Conservation (phyloP, 2,329 filamentous ascomycete genomes). For the Plenodomus tracheiphilus region DNA sequence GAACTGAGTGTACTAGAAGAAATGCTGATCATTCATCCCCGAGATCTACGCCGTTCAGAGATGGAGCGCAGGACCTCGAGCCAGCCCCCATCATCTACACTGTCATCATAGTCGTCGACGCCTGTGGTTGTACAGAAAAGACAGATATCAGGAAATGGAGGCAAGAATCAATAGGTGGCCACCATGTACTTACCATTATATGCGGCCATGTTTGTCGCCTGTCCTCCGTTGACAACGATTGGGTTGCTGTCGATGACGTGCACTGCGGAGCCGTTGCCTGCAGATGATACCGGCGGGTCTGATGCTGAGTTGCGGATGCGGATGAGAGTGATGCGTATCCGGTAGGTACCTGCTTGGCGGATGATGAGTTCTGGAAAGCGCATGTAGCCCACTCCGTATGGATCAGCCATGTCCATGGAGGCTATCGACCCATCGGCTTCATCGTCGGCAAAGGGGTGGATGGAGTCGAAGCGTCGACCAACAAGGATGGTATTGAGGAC, state of each 20-base stretch:
- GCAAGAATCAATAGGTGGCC: conserved; percentile 31
- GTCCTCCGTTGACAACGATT: conserved; percentile 34
- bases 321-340: conserved; percentile 44
- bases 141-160: conserved; percentile 31
- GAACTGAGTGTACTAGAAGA: too few relatives aligned
- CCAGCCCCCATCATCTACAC: conserved; percentile 37
- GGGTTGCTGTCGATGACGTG: conserved; percentile 42
- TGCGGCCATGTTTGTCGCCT: conserved; percentile 18
- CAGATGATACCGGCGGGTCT: conserved; percentile 28
- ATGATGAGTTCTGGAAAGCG: conserved; percentile 43
- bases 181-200: conserved; percentile 42
- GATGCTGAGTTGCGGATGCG: conserved; percentile 33
- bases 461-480: conserved; percentile 39
- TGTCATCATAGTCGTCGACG: conserved; percentile 11
- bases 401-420: conserved; percentile 43
- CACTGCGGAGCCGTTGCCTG: conserved; percentile 32
- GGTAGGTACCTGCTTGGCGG: conserved; percentile 41
- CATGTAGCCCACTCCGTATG: conserved; percentile 43
- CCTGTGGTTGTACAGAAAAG: conserved; percentile 26
- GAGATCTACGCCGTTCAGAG: conserved; percentile 26
- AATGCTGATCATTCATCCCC: too few relatives aligned
- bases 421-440: conserved; percentile 41
- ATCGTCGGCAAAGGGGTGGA: conserved; percentile 43
- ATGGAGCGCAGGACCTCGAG: conserved; percentile 33
- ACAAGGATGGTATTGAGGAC: conserved; percentile 35